phyloP scores from a whole-genome alignment of 306 rosid species.

The Bauhinia variegata region DNA sequence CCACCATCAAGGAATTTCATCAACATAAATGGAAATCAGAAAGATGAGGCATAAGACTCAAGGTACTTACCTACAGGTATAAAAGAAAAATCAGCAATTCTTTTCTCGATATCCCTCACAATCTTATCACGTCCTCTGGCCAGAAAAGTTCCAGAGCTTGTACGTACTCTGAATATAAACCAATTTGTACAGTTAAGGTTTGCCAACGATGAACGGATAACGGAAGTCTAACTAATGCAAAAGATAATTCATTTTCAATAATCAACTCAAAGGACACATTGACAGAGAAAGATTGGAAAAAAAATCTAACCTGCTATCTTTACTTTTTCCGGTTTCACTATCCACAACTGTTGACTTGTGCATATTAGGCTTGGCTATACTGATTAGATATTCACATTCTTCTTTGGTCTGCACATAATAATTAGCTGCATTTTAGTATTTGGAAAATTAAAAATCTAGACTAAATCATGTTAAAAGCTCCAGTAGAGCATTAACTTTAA shows the following conservation, averaged over 20 bases:
- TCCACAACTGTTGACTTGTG: slow-evolving; percentile 89
- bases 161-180: slow-evolving; percentile 69
- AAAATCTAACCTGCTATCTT: slow-evolving; percentile 82
- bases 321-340: slow-evolving; percentile 90
- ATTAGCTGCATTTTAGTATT: slow-evolving; percentile 43
- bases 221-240: not conserved
- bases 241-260: slow-evolving; percentile 24
- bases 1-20: slow-evolving; percentile 12
- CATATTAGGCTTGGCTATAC: slow-evolving; percentile 82
- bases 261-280: slow-evolving; percentile 19
- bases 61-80: slow-evolving; percentile 74
- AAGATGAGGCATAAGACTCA: slow-evolving; percentile 27
- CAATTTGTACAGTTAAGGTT: not conserved
- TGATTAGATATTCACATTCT: slow-evolving; percentile 84
- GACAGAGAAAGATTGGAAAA: slow-evolving; percentile 18
- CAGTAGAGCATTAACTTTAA: slow-evolving; percentile 14
- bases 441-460: slow-evolving; percentile 17
- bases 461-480: slow-evolving; percentile 28
- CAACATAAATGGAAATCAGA: slow-evolving; percentile 15
- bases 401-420: slow-evolving; percentile 69
- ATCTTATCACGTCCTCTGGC: slow-evolving; percentile 85
- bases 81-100: slow-evolving; percentile 84
- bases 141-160: slow-evolving; percentile 96
- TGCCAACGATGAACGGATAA: not conserved
- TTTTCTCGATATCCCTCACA: slow-evolving; percentile 80